Conservation (phyloP, 2,329 filamentous ascomycete species). For the Aspergillus vadensis region DNA sequence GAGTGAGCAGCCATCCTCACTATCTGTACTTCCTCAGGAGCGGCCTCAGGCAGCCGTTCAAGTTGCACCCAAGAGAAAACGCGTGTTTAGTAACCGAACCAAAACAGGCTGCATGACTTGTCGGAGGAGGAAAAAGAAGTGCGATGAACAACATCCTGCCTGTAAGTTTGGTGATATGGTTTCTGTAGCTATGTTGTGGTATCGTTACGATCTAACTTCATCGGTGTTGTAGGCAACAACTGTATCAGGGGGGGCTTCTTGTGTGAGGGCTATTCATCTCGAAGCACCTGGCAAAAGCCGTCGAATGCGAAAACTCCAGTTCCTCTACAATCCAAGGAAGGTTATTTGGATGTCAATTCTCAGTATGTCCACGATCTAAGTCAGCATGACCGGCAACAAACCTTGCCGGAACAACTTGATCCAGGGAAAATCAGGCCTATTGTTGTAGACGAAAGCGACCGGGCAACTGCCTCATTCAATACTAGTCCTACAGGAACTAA, state of each 20-base stretch:
- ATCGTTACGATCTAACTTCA: not conserved
- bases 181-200: not conserved
- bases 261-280: constrained; percentile 85
- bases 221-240: constrained; percentile 67
- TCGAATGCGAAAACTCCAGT: constrained; percentile 68
- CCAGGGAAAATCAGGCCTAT: constrained; percentile 51
- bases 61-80: constrained; percentile 49
- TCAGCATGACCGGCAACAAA: constrained; percentile 44
- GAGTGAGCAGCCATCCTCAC: constrained; percentile 36
- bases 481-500: constrained; percentile 42
- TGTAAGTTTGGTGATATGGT: constrained; percentile 62
- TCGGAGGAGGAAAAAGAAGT: constrained; percentile 93
- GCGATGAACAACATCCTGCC: constrained; percentile 88
- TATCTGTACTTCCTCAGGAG: constrained; percentile 36
- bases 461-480: constrained; percentile 39
- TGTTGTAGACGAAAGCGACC: constrained; percentile 49
- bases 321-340: constrained; percentile 81
- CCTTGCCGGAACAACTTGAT: constrained; percentile 41
- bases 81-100: constrained; percentile 84
- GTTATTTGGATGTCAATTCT: constrained; percentile 43
- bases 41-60: constrained; percentile 39
- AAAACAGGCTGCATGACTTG: constrained; percentile 96
- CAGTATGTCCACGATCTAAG: constrained; percentile 44
- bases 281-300: constrained; percentile 76
- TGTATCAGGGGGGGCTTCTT: constrained; percentile 87